Conservation (phyloP, 805 yeast species). For the Hanseniaspora meyeri region DNA sequence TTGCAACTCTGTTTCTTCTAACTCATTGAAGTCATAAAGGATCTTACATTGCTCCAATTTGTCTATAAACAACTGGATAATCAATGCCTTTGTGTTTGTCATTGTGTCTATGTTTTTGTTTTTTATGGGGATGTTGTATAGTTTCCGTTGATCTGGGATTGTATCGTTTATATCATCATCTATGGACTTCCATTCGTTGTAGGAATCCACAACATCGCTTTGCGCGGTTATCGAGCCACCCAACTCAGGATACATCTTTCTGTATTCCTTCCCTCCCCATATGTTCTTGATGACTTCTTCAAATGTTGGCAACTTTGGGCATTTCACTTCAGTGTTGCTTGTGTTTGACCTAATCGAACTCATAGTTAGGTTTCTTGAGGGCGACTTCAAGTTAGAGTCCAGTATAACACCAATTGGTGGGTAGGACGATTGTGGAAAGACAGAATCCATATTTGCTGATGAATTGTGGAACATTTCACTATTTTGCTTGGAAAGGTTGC, state of each 20-base stretch:
- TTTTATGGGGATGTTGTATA: conserved; percentile 6
- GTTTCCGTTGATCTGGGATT: not conserved
- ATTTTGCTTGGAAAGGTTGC: not conserved
- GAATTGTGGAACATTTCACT: not conserved
- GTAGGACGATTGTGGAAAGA: conserved; percentile 16
- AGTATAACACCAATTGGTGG: conserved; percentile 10
- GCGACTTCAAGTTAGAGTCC: conserved; percentile 13
- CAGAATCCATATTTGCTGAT: not conserved
- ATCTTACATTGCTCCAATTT: conserved; percentile 91
- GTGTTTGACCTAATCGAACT: conserved; percentile 35
- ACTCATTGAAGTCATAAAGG: conserved; percentile 87
- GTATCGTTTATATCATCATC: conserved; percentile 8
- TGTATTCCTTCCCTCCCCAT: not conserved
- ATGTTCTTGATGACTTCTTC: conserved; percentile 50
- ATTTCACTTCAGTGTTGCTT: conserved; percentile 86
- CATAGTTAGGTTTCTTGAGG: conserved; percentile 26
- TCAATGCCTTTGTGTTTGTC: conserved; percentile 24
- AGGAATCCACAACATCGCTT: not conserved
- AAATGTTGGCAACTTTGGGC: conserved; percentile 54
- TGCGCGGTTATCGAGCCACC: not conserved
- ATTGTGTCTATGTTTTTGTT: conserved; percentile 12
- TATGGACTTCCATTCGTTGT: not conserved
- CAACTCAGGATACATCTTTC: not conserved
- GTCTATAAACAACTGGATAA: conserved; percentile 47
- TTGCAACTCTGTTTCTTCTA: conserved; percentile 32